phyloP scores from a whole-genome alignment of 768 basidiomycete genomes.

The Kockovaella imperatae region DNA sequence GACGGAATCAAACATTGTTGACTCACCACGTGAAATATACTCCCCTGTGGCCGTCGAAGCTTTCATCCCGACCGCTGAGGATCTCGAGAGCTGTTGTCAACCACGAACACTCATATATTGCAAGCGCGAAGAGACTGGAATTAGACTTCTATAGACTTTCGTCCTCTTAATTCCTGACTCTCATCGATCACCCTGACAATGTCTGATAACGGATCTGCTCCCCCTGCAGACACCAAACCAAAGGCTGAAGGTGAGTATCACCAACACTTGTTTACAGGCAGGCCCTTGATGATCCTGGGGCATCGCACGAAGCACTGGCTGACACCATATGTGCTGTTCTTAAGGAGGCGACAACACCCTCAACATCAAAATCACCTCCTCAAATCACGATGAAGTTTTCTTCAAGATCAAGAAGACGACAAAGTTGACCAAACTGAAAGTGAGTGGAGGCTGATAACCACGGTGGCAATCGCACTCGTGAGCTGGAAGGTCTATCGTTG shows the following conservation, averaged over 20 bases:
- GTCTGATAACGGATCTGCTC: constrained; percentile 32
- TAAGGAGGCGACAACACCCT: constrained; percentile 23
- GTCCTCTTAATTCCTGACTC: background rate
- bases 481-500: background rate
- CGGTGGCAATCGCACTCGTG: background rate
- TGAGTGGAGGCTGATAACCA: constrained; percentile 7
- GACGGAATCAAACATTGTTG: no score
- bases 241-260: constrained; percentile 31
- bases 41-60: no score
- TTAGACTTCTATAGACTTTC: no score
- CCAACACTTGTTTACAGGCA: no score
- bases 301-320: no score
- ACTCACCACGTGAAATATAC: no score
- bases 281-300: no score
- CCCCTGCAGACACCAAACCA: constrained; percentile 26
- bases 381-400: constrained; percentile 74
- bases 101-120: no score
- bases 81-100: no score
- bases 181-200: constrained; percentile 8
- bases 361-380: constrained; percentile 39
- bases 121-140: no score
- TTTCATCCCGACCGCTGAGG: no score
- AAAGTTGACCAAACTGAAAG: constrained; percentile 83
- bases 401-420: constrained; percentile 96
- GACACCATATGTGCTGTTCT: background rate